phyloP scores from a whole-genome alignment of 768 basidiomycete species.

The Mycena floridula region DNA sequence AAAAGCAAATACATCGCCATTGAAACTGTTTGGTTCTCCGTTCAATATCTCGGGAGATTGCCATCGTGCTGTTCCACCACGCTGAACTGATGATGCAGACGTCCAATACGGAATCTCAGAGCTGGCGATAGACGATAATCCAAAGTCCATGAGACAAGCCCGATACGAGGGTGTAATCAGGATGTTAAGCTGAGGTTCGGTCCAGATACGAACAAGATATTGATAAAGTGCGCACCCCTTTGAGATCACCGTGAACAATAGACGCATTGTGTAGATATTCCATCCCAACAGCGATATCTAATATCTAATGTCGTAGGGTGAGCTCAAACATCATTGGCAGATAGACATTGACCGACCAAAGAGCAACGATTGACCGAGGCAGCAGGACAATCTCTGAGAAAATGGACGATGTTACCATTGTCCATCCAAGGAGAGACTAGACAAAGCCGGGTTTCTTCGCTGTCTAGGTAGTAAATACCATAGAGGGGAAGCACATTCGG shows the following conservation, averaged over 20 bases:
- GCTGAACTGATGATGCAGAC: background rate
- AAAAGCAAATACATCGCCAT: background rate
- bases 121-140: background rate
- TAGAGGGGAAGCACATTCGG: too few species aligned
- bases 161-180: background rate
- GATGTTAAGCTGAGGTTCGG: slow-evolving; percentile 3
- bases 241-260: background rate
- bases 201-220: background rate
- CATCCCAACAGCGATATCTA: background rate
- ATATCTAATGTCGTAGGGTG: background rate
- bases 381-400: background rate
- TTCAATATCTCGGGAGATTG: background rate
- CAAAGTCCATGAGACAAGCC: slow-evolving; percentile 6
- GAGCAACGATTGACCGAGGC: background rate
- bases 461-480: too few species aligned
- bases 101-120: background rate
- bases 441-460: too few species aligned
- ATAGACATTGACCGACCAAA: background rate
- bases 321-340: too few species aligned
- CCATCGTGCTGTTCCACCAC: slow-evolving; percentile 1
- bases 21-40: background rate
- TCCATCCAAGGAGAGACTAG: background rate
- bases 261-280: background rate
- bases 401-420: background rate
- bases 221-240: too few species aligned